Conservation (phyloP, 257 asterid genomes). For the Cinchona pubescens region DNA sequence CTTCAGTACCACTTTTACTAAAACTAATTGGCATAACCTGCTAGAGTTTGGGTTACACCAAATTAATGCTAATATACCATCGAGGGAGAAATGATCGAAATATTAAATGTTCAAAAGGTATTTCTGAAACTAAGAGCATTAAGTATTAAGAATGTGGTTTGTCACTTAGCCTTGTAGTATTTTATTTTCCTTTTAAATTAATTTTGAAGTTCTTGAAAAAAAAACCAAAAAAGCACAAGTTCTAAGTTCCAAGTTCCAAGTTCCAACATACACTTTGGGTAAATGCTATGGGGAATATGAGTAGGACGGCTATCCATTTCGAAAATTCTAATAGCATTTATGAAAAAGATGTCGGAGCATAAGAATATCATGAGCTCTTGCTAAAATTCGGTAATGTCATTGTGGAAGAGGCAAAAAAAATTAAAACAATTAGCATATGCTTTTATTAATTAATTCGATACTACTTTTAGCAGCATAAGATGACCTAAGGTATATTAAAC, state of each 20-base stretch:
- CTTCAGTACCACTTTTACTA: too few species aligned
- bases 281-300: conserved; percentile 4
- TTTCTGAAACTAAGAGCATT: too few species aligned
- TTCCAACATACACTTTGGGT: background rate
- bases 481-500: background rate
- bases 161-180: background rate
- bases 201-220: background rate
- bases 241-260: too few species aligned
- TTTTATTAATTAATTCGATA: background rate
- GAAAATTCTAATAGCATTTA: background rate
- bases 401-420: background rate
- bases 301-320: conserved; percentile 11
- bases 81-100: too few species aligned
- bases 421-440: background rate
- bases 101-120: too few species aligned
- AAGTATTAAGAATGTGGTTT: too few species aligned
- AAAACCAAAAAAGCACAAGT: background rate
- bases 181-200: background rate
- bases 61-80: too few species aligned
- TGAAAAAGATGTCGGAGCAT: conserved; percentile 7
- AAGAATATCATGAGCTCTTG: background rate
- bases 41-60: too few species aligned
- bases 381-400: conserved; percentile 3
- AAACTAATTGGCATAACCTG: too few species aligned
- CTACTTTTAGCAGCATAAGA: background rate